Conservation (phyloP, 2,329 filamentous ascomycete genomes). For the Paecilomyces dactylethromorphus region DNA sequence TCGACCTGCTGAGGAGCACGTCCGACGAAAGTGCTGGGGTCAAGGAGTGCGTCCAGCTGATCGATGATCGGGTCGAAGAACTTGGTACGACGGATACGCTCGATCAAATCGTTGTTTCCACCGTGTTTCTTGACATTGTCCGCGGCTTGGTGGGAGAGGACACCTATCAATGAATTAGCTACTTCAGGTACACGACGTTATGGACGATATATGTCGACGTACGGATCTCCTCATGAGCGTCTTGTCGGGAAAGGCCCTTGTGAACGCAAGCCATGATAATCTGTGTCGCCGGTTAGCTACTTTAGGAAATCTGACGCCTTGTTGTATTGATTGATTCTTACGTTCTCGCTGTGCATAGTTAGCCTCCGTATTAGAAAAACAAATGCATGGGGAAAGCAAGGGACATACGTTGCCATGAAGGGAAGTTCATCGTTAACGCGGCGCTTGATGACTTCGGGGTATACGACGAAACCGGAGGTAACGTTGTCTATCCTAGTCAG, state of each 20-base stretch:
- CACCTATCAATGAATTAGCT: conserved; percentile 19
- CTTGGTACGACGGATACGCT: conserved; percentile 62
- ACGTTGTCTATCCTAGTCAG: conserved; percentile 64
- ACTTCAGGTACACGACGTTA: background rate
- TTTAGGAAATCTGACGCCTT: conserved; percentile 2
- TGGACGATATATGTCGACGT: background rate
- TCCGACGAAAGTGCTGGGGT: conserved; percentile 56
- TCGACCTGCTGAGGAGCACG: conserved; percentile 49
- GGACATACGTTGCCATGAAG: conserved; percentile 67
- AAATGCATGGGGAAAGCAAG: background rate
- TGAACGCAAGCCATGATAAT: conserved; percentile 74
- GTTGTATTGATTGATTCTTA: background rate
- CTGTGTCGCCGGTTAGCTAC: conserved; percentile 35
- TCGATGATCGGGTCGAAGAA: conserved; percentile 69
- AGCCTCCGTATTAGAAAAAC: background rate
- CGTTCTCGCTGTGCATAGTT: background rate
- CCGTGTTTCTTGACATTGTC: conserved; percentile 66
- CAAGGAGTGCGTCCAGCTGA: conserved; percentile 62
- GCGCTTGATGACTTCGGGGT: conserved; percentile 63
- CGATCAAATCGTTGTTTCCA: conserved; percentile 72
- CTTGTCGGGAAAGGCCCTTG: conserved; percentile 66
- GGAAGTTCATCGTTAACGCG: conserved; percentile 71
- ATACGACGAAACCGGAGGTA: conserved; percentile 65
- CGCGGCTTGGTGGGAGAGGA: conserved; percentile 70
- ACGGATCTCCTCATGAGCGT: conserved; percentile 80